Conservation (phyloP, 129 eudicot genomes). For the Scalesia atractyloides region DNA sequence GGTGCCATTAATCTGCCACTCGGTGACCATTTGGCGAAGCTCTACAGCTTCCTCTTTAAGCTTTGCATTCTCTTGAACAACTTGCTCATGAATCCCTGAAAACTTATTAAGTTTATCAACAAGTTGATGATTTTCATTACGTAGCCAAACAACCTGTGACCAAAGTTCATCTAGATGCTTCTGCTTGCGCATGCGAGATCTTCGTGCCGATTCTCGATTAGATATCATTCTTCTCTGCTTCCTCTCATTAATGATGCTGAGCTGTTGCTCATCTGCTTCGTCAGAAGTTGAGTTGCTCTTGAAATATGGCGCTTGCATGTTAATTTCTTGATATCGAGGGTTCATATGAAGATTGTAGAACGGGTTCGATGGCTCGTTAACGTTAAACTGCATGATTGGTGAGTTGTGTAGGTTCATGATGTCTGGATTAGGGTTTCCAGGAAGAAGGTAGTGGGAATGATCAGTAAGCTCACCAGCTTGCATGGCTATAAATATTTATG, state of each 20-base stretch:
- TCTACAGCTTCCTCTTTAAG: conserved; percentile 81
- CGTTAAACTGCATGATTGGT: conserved; percentile 38
- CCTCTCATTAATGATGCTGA: conserved; percentile 81
- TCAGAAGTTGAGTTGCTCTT: conserved; percentile 92
- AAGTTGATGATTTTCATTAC: conserved; percentile 84
- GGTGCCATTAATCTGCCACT: conserved; percentile 75
- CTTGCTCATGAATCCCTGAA: conserved; percentile 63
- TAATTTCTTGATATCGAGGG: conserved; percentile 64
- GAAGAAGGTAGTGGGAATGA: conserved; percentile 48
- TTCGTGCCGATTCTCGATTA: conserved; percentile 90
- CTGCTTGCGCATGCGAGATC: conserved; percentile 99
- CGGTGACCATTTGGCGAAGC: conserved; percentile 73
- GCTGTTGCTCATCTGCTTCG: conserved; percentile 92
- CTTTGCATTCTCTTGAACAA: conserved; percentile 72
- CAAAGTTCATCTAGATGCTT: conserved; percentile 97
- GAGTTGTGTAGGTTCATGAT: conserved; percentile 42
- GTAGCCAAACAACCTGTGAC: conserved; percentile 90
- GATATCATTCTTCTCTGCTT: conserved; percentile 97
- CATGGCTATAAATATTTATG: conserved; percentile 50
- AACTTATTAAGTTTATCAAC: conserved; percentile 72
- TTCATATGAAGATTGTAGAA: conserved; percentile 51
- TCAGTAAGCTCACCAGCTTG: conserved; percentile 67
- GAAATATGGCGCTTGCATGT: conserved; percentile 48
- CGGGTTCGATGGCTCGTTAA: conserved; percentile 45
- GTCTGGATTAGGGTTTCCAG: conserved; percentile 46